phyloP scores from a whole-genome alignment of 129 eudicot genomes.

The Cynara cardunculus region DNA sequence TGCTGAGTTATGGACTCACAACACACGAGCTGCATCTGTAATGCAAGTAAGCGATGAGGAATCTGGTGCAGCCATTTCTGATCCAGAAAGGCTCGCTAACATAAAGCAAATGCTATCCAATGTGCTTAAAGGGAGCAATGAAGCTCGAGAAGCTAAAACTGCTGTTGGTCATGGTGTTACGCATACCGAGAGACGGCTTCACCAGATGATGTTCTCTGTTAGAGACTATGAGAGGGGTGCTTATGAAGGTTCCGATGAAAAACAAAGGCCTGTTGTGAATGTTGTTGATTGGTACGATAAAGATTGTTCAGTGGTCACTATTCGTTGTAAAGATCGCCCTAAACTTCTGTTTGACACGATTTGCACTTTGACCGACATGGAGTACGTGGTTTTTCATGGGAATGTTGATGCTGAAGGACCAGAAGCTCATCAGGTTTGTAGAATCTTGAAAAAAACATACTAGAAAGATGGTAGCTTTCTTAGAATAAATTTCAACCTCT shows the following conservation, averaged over 20 bases:
- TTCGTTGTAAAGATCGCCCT: constrained; percentile 82
- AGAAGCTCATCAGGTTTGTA: constrained; percentile 70
- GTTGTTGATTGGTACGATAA: constrained; percentile 81
- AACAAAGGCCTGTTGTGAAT: constrained; percentile 58
- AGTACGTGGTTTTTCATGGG: constrained; percentile 90
- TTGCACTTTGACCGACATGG: constrained; percentile 83
- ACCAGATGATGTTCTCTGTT: constrained; percentile 82
- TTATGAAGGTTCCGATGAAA: constrained; percentile 39
- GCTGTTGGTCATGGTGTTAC: constrained; percentile 46
- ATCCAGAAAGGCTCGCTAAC: constrained; percentile 51
- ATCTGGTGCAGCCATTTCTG: constrained; percentile 51
- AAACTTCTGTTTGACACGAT: constrained; percentile 79
- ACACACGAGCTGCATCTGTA: constrained; percentile 78
- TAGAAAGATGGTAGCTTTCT: not conserved
- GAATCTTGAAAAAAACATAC: not conserved
- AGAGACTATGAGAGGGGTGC: constrained; percentile 54
- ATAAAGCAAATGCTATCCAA: constrained; percentile 63
- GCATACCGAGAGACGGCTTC: constrained; percentile 80
- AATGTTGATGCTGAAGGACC: constrained; percentile 78
- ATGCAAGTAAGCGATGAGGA: constrained; percentile 71
- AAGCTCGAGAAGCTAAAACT: constrained; percentile 59
- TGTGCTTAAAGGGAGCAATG: constrained; percentile 67
- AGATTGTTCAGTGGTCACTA: constrained; percentile 73
- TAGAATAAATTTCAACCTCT: not conserved
- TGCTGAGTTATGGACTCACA: constrained; percentile 91